Conservation (phyloP, 176 grass and related monocot species). For the Cymbopogon citratus region DNA sequence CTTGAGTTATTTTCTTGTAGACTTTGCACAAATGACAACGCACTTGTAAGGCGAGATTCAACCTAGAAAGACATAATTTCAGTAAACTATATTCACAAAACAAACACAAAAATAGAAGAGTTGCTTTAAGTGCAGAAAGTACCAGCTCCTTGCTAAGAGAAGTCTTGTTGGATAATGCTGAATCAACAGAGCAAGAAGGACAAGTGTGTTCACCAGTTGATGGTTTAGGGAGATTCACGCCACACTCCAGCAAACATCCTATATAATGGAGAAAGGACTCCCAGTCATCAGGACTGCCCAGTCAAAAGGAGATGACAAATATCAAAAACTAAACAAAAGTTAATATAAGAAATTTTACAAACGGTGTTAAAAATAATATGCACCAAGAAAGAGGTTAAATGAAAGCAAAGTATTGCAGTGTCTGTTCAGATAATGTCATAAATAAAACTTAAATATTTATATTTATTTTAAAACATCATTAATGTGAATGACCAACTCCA, state of each 20-base stretch:
- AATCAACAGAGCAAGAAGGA: conserved; percentile 44
- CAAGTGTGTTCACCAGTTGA: conserved; percentile 31
- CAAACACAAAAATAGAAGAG: conserved; percentile 3
- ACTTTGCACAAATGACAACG: conserved; percentile 72
- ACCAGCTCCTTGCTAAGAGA: conserved; percentile 61
- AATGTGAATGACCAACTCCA: background rate
- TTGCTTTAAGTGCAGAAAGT: conserved; percentile 20
- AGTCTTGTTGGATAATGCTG: conserved; percentile 35
- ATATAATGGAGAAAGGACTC: conserved; percentile 96
- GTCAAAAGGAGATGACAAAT: conserved; percentile 43
- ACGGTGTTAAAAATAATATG: conserved; percentile 8
- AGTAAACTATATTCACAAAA: conserved; percentile 26
- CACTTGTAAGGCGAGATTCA: conserved; percentile 70
- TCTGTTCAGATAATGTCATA: background rate
- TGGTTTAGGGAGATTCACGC: conserved; percentile 59
- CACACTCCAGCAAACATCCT: conserved; percentile 88
- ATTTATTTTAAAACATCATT: background rate
- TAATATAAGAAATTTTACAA: background rate
- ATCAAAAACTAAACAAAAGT: conserved; percentile 47
- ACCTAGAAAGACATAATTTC: conserved; percentile 43
- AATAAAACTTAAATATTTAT: background rate
- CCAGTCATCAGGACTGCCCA: conserved; percentile 98
- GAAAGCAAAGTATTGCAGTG: conserved; percentile 2
- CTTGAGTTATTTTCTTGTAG: conserved; percentile 54
- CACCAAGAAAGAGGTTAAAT: conserved; percentile 3